Evolutionary conservation across 1,139 yeast genomes (phyloP), one percentile per base, ranked within the genome.

Genomic region (Zygoascus hellenicus): DNA sequence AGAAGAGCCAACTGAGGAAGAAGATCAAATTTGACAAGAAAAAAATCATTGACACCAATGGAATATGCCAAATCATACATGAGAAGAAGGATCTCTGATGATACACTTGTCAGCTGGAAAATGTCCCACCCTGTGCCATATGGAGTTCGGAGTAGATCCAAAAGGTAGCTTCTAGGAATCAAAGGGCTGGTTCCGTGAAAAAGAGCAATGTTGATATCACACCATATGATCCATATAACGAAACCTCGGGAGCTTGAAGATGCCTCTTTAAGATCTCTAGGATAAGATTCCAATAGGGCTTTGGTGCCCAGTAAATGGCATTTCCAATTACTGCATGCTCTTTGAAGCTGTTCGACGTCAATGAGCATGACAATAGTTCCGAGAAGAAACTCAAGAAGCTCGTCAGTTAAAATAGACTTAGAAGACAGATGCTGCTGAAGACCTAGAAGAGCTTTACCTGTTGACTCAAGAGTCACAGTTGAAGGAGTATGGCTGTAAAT

Each of bases 261-360:
- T 10, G 39, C 29, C 10, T 22, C 4, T 2, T 11, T n/a, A 19
- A 36, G 19, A 14, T 36, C 39, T 10, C 39, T 29, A 2, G 39
- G 39, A 9, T 36, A 36, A n/a, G 11, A 14, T 4, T 36, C 30
- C 13, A 36, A 36, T n/a, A 36, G 19, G 29, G 39, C 39, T 22
- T 29, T 19, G 10, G 39, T 29, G 2, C 39, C 39, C n/a, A 17
- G 16, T 2, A 36, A 14, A 22, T 36, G 39, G n/a, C 14, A 13
- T 11, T 36, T 29, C 39, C 39, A 36, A n/a, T 17, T 19, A n/a
- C 39, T 22, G 29, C 30, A 36, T 19, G 39, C 39, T 13, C n/a
- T 36, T 15, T 36, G 39, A 9, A 36, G 28, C 30, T 36, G 39
- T 19, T 36, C 39, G 9, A 15, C 39, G 17, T 36, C 29, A 19